Evolutionary conservation across 2,329 filamentous ascomycete genomes (phyloP).

Genomic region (Lithohypha guttulata): DNA sequence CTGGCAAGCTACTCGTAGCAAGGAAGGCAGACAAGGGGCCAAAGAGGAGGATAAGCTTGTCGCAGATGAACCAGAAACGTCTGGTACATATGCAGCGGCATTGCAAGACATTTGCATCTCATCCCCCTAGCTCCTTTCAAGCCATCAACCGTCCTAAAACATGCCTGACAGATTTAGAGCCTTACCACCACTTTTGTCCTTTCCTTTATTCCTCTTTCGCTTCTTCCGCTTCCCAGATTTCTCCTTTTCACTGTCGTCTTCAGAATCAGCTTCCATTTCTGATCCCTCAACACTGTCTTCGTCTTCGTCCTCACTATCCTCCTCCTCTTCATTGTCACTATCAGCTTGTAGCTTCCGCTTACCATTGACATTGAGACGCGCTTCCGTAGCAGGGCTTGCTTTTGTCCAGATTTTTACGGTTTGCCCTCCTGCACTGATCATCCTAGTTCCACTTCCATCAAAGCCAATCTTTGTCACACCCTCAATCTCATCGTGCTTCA

Average conservation of each 20-base stretch:
- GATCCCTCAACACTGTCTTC: slow-evolving; percentile 13
- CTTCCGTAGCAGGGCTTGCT: slow-evolving; percentile 27
- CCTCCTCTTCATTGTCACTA: slow-evolving; percentile 35
- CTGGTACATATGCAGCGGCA: no score
- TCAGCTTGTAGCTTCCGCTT: slow-evolving; percentile 27
- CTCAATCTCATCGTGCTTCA: slow-evolving; percentile 76
- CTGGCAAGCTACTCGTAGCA: no score
- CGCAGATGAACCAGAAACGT: no score
- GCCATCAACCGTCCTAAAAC: background rate
- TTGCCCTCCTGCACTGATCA: slow-evolving; percentile 81
- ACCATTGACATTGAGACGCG: slow-evolving; percentile 27
- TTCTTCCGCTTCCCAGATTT: slow-evolving; percentile 34
- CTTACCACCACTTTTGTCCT: slow-evolving; percentile 26
- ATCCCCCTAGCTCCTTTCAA: no score
- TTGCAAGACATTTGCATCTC: no score
- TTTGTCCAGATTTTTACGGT: slow-evolving; percentile 86
- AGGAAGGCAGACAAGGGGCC: no score
- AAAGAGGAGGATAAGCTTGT: no score
- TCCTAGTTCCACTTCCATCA: slow-evolving; percentile 54
- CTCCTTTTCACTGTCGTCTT: slow-evolving; percentile 39
- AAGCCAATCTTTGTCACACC: slow-evolving; percentile 73
- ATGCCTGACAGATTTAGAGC: slow-evolving; percentile 17
- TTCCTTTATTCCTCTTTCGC: slow-evolving; percentile 38
- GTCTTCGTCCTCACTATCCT: slow-evolving; percentile 27
- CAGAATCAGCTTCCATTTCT: slow-evolving; percentile 22